Conservation (phyloP, 176 grass and related monocot species). For the Tillandsia leiboldiana region DNA sequence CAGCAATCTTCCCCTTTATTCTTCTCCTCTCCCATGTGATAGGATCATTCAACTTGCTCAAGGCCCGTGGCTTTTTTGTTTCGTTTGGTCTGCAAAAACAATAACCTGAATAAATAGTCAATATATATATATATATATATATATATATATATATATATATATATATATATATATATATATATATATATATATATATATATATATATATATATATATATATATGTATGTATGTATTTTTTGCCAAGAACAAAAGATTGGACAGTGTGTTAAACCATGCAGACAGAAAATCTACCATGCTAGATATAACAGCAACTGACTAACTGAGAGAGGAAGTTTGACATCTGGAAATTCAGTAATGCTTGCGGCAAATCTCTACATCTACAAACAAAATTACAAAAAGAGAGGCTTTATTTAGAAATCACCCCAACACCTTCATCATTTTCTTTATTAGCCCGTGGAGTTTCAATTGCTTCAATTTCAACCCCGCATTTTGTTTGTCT, state of each 20-base stretch:
- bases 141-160: too few species aligned
- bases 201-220: too few species aligned
- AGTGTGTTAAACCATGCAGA: neutral
- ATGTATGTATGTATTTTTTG: too few species aligned
- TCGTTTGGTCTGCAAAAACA: slow-evolving; percentile 68
- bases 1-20: slow-evolving; percentile 81
- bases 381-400: neutral
- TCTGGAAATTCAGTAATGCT: neutral
- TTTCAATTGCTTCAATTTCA: too few species aligned
- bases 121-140: slow-evolving; percentile 4
- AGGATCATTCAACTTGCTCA: slow-evolving; percentile 82
- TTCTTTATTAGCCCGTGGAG: neutral
- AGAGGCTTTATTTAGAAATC: neutral
- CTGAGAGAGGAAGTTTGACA: neutral
- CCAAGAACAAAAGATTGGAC: too few species aligned
- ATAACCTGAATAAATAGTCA: slow-evolving; percentile 59
- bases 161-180: too few species aligned
- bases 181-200: too few species aligned
- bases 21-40: slow-evolving; percentile 80
- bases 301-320: neutral
- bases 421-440: neutral
- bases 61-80: slow-evolving; percentile 57
- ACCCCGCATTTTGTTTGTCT: too few species aligned
- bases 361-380: neutral
- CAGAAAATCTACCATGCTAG: neutral